Percentiles rank a stretch among this genome's conserved stretches.
Evolutionary conservation across 129 eudicot genomes (phyloP).

Genomic region (Artemisia annua): DNA sequence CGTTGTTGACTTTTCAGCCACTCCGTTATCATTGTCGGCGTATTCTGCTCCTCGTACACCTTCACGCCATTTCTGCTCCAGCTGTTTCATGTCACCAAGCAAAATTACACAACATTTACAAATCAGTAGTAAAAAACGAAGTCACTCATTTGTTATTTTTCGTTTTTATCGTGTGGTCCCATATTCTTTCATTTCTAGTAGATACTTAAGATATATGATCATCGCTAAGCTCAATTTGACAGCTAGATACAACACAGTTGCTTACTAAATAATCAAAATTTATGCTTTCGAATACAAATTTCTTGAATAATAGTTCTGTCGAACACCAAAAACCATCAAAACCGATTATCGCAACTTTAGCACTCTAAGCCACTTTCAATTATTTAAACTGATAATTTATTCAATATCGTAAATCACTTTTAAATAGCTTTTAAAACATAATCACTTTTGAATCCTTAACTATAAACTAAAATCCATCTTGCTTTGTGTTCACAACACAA

Average conservation of each 20-base stretch:
- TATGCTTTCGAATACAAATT: too few relatives aligned
- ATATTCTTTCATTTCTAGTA: not conserved
- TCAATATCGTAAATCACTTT: too few relatives aligned
- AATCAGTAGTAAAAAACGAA: not conserved
- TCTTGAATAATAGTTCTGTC: too few relatives aligned
- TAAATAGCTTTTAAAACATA: not conserved
- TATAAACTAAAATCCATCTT: slow-evolving; percentile 6
- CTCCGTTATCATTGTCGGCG: slow-evolving; percentile 54
- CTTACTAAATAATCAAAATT: too few relatives aligned
- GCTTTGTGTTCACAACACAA: not conserved
- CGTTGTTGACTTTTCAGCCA: slow-evolving; percentile 53
- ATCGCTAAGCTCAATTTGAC: too few relatives aligned
- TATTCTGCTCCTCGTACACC: slow-evolving; percentile 50
- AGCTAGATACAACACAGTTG: too few relatives aligned
- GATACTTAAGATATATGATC: too few relatives aligned
- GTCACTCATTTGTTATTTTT: not conserved
- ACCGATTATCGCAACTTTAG: too few relatives aligned
- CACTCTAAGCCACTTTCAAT: too few relatives aligned
- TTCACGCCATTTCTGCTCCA: slow-evolving; percentile 77
- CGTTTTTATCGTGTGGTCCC: not conserved
- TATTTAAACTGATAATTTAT: too few relatives aligned
- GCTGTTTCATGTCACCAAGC: slow-evolving; percentile 32
- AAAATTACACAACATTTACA: not conserved
- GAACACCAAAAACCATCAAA: too few relatives aligned
- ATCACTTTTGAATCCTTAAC: not conserved